Percentiles rank a stretch among this genome's conserved stretches.
These are phyloP conservation scores for Physaria fendleri DNA, from an alignment of 345 rosid species.

Conservation along the genomic window DNA sequence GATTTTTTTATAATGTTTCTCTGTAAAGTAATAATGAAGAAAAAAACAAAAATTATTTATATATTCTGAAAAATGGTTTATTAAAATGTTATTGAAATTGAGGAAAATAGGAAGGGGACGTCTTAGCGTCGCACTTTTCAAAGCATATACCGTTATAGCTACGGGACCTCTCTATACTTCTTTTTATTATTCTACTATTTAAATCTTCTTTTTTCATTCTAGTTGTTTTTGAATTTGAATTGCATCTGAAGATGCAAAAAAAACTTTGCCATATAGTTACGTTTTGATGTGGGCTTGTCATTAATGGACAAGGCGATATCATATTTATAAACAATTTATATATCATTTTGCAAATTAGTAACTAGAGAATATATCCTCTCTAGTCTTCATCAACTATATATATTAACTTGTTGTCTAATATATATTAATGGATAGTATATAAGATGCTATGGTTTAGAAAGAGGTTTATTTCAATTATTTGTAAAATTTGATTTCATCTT, in stretches of 20 bases:
- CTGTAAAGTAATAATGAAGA: constrained; percentile 19
- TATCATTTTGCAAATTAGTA: neutral
- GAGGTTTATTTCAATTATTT: neutral
- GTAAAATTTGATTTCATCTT: neutral
- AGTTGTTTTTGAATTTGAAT: constrained; percentile 21
- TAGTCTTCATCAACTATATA: neutral
- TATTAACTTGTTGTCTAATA: neutral
- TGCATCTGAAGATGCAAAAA: neutral
- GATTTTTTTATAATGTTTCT: neutral
- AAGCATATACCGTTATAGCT: constrained; percentile 27
- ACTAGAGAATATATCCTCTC: neutral
- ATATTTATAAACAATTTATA: neutral
- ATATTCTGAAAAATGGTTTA: constrained; percentile 7
- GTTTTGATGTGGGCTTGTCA: neutral
- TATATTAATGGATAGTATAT: neutral
- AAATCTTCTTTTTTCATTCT: neutral
- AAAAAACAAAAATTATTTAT: constrained; percentile 18
- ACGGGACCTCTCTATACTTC: constrained; percentile 24
- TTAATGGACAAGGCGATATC: neutral
- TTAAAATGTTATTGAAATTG: neutral
- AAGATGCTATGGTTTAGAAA: neutral
- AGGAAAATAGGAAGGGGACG: constrained; percentile 23
- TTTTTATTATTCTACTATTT: constrained; percentile 5
- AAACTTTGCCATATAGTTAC: neutral
- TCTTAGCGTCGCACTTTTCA: constrained; percentile 26